A percentile compares a stretch with the other conserved stretches of the same genome.
These are phyloP conservation scores for Talaromyces pinophilus DNA, from an alignment of 2,329 filamentous ascomycete species.

Conservation along the genomic window DNA sequence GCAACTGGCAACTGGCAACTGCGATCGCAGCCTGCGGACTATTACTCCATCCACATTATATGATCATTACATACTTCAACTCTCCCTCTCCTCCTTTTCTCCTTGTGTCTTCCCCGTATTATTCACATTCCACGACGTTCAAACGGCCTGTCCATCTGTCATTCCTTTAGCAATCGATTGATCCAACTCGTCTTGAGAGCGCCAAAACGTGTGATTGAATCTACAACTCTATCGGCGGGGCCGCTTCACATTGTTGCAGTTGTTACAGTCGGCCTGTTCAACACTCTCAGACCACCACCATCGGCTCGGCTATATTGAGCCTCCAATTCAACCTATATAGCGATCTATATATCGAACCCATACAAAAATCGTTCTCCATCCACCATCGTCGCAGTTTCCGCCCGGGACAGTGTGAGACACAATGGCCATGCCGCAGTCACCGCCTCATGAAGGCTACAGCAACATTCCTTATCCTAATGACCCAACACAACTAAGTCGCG, in stretches of 20 bases:
- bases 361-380: background rate
- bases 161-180: background rate
- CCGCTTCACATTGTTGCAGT: conserved; percentile 3
- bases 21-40: conserved; percentile 7
- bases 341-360: too few species aligned
- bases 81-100: background rate
- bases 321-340: background rate
- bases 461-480: conserved; percentile 35
- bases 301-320: background rate
- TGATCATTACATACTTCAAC: conserved; percentile 8
- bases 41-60: conserved; percentile 4
- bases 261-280: conserved; percentile 6
- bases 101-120: background rate
- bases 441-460: conserved; percentile 42
- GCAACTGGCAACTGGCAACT: conserved; percentile 20
- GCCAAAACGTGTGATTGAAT: conserved; percentile 11
- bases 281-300: conserved; percentile 5
- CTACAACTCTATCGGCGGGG: background rate
- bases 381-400: background rate
- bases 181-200: background rate
- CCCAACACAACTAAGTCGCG: conserved; percentile 34
- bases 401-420: background rate
- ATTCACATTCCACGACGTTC: background rate
- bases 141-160: background rate
- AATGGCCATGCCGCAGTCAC: conserved; percentile 37